These are phyloP conservation scores for Xylariales sp. DNA, from an alignment of 2,329 filamentous ascomycete species.

Conservation along the genomic window DNA sequence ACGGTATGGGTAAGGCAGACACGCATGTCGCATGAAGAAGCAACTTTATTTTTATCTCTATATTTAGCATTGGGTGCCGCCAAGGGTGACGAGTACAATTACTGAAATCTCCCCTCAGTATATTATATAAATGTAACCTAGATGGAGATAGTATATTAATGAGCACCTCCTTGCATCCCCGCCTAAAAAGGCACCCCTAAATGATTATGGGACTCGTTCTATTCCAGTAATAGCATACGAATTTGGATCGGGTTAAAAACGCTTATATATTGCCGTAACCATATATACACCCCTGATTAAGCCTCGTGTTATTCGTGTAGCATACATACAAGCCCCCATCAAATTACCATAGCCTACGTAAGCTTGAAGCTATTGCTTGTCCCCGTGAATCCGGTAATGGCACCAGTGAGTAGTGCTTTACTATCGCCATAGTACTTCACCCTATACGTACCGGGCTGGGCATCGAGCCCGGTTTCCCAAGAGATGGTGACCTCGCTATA, in stretches of 20 bases:
- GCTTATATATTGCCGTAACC: conserved; percentile 16
- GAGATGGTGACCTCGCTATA: conserved; percentile 78
- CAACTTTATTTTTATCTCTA: background rate
- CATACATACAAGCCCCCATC: background rate
- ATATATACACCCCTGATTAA: conserved; percentile 9
- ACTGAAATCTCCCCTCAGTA: background rate
- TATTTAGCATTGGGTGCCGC: background rate
- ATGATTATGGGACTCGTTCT: background rate
- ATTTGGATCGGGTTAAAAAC: background rate
- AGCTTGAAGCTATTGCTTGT: conserved; percentile 67
- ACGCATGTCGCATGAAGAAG: background rate
- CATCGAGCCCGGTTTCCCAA: conserved; percentile 79
- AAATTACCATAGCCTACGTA: conserved; percentile 30
- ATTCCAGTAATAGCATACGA: background rate
- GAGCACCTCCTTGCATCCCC: background rate
- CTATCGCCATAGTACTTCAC: conserved; percentile 87
- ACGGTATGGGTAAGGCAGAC: background rate
- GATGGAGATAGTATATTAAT: background rate
- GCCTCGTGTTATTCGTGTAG: background rate
- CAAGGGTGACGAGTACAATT: background rate
- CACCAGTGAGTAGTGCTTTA: conserved; percentile 71
- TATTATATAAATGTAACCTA: background rate
- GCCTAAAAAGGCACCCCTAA: background rate
- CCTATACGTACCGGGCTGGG: conserved; percentile 76
- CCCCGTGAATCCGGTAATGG: conserved; percentile 76